Base-by-base conservation (phyloP, 2,329 filamentous ascomycete species). In the Calonectria multiphialidica region DNA sequence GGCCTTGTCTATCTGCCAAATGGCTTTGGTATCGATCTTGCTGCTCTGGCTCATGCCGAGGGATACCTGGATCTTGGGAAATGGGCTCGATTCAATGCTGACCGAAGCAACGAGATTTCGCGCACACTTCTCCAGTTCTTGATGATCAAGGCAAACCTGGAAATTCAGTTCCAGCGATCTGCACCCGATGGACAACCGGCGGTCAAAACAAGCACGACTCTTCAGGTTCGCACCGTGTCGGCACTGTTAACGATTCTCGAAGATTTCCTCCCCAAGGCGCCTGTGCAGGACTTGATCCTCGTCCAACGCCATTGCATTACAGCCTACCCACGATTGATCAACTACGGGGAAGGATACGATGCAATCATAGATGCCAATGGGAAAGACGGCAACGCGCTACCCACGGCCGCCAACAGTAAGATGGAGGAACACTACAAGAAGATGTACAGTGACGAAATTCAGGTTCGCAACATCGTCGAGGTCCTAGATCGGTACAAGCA, bases 391-490 rank as follows among this genome's bases (percentile, higher is more conserved):
- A 98, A 98, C 79, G 89, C 91, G 1, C 89, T 99, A 1, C 93
- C 96, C 0, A 88, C 90, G 23, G 91, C 92, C 25, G 95, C 96
- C 66, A 96, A 98, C 77, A 91, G 90, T 75, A 94, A 95, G 82
- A 99, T 99, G 97, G 96, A 98, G 80, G 95, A 98, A 76, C 93
- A 98, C 74, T 99, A 98, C 83, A 98, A 98, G 84, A 94, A 94
- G 80, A 98, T 99, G 96, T 99, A 99, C 82, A 94, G 95, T 76
- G 93, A 95, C 76, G 95, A 98, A 76, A 92, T 96, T 23, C 93
- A 96, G 74, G 94, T 98, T 21, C 91, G 95, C 68, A 92, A 95
- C 67, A 94, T 99, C 75, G 93, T 99, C 64, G 92, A 94, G 73
- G 91, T 95, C 45, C 90, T 99, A 79, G 93, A 95, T 75, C 90